These are phyloP conservation scores for Phytophthora tubulina DNA, from an alignment of 352 stramenopile genomes.

Conservation along the genomic window DNA sequence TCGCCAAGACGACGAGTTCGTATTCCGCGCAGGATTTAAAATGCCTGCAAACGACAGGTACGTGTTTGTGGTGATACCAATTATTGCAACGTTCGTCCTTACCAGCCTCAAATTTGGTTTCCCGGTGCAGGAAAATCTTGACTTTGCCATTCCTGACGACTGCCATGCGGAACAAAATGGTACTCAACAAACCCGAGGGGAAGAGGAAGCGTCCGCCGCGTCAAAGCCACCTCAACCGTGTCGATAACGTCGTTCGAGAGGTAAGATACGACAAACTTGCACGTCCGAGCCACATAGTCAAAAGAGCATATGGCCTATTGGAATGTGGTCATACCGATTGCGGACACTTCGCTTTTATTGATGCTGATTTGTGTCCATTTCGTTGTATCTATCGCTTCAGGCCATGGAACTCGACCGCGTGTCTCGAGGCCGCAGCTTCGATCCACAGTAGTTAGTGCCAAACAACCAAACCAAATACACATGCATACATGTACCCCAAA, in stretches of 20 bases:
- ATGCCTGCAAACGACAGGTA: conserved; percentile 85
- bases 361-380: conserved; percentile 24
- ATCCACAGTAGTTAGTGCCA: conserved; percentile 32
- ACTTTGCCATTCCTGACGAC: conserved; percentile 78
- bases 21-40: conserved; percentile 85
- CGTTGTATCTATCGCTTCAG: conserved; percentile 26
- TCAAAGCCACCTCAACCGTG: conserved; percentile 53
- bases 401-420: conserved; percentile 78
- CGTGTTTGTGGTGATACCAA: conserved; percentile 1
- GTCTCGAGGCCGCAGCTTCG: conserved; percentile 49
- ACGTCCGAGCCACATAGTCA: conserved; percentile 20
- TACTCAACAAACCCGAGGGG: conserved; percentile 76
- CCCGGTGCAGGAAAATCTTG: conserved; percentile 66
- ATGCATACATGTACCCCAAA: conserved; percentile 11
- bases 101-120: conserved; percentile 19
- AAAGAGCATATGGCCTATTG: conserved; percentile 23
- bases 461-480: conserved; percentile 25
- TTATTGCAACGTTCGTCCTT: conserved; percentile 15
- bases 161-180: conserved; percentile 70
- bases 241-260: conserved; percentile 78
- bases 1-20: conserved; percentile 77
- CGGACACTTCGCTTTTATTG: conserved; percentile 10
- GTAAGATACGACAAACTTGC: conserved; percentile 34
- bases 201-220: conserved; percentile 64
- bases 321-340: conserved; percentile 4